A percentile compares a stretch with the other conserved stretches of the same genome.
Conservation (phyloP, 106 monocot species). For the Agapanthus africanus region DNA sequence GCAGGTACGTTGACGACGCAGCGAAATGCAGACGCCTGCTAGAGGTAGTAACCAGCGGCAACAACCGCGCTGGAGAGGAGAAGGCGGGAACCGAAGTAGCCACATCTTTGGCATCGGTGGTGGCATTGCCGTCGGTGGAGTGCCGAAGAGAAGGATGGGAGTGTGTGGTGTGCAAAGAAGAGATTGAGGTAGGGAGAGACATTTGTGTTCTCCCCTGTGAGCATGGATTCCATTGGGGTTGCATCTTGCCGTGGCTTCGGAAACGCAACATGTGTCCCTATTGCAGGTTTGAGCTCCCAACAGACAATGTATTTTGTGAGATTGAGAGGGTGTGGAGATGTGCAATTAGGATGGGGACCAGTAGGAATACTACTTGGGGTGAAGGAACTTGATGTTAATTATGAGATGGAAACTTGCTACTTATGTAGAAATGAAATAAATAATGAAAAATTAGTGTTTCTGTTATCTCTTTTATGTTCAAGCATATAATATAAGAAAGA, state of each 20-base stretch:
- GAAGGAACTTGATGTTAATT: too few species aligned
- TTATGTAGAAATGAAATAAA: too few species aligned
- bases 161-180: constrained; percentile 78
- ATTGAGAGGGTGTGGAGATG: constrained; percentile 65
- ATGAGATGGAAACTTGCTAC: too few species aligned
- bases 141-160: constrained; percentile 16
- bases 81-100: constrained; percentile 18
- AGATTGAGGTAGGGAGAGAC: constrained; percentile 42
- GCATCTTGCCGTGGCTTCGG: constrained; percentile 64
- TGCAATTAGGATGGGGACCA: constrained; percentile 15
- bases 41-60: constrained; percentile 15
- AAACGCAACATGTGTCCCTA: constrained; percentile 81
- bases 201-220: constrained; percentile 71
- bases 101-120: constrained; percentile 40
- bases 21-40: constrained; percentile 33
- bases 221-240: constrained; percentile 80
- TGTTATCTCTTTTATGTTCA: too few species aligned
- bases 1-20: constrained; percentile 26
- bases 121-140: constrained; percentile 44
- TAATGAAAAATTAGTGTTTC: too few species aligned
- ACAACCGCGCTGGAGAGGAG: not conserved
- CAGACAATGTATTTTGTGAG: constrained; percentile 68
- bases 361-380: not conserved
- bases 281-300: constrained; percentile 73
- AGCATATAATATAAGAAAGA: too few species aligned